Evolutionary conservation across 106 monocot genomes (phyloP).

Genomic region (Allium fistulosum): DNA sequence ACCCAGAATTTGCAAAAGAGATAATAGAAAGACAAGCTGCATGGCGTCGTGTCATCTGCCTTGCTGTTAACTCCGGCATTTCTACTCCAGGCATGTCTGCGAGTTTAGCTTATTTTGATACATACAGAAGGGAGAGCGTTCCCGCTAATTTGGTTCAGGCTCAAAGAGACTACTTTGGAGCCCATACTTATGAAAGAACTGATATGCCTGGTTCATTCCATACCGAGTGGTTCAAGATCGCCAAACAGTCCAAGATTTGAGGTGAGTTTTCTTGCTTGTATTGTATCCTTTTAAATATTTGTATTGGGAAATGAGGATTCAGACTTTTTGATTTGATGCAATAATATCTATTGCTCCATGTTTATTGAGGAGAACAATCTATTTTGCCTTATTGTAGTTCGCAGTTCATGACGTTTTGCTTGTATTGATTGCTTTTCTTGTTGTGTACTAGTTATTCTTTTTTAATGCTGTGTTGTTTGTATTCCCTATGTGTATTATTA

Average conservation of each 20-base stretch:
- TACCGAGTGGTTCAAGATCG: slow-evolving; percentile 58
- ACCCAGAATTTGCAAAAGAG: slow-evolving; percentile 51
- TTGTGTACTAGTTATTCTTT: too few species aligned
- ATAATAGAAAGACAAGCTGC: slow-evolving; percentile 38
- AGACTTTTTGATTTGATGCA: too few species aligned
- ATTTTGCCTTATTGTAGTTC: too few species aligned
- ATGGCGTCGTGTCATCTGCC: slow-evolving; percentile 41
- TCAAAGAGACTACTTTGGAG: slow-evolving; percentile 55
- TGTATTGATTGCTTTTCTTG: too few species aligned
- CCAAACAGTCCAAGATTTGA: slow-evolving; percentile 33
- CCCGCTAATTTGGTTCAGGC: slow-evolving; percentile 53
- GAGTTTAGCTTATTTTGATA: slow-evolving; percentile 50
- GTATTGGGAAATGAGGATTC: too few species aligned
- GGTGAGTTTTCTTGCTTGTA: neutral
- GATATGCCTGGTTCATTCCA: slow-evolving; percentile 45
- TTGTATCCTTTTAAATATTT: too few species aligned
- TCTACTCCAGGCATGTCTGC: slow-evolving; percentile 47
- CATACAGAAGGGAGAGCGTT: slow-evolving; percentile 46
- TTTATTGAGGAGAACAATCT: too few species aligned
- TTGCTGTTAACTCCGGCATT: slow-evolving; percentile 38
- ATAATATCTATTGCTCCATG: too few species aligned
- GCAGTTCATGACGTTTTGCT: too few species aligned
- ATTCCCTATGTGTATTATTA: too few species aligned
- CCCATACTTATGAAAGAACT: slow-evolving; percentile 41
- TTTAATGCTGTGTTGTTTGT: too few species aligned